Base-by-base conservation (phyloP, 768 basidiomycete species). In the Termitomyces sp. region DNA sequence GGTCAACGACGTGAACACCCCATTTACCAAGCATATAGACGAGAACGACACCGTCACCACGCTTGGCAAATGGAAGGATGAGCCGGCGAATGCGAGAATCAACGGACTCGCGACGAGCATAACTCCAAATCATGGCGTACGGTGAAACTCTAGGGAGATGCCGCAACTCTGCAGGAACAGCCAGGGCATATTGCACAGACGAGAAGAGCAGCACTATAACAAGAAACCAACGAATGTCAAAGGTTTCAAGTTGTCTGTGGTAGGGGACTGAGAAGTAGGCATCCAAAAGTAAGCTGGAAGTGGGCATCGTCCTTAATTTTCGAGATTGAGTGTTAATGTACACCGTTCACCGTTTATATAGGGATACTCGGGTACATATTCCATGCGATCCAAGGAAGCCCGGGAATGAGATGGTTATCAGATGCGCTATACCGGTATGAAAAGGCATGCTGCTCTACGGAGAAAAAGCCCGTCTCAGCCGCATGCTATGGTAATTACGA, bases 21-120 rank as follows among this genome's bases (percentile, higher is more conserved):
- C 76, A 77, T 61, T 68, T 65, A 22, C 76, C 75, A 5, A 77
- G 67, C 51, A 70, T 69, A 61, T 68, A 77, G 1, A 77, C 74
- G 5, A 73, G 59, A 3, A 76, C 74, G 37, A 74, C 69, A 16
- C 69, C 69, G 46, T 72, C 70, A 31, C 65, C 65, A 36, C 68
- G 60, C 45, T 60, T 64, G 24, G 70, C 73, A 54, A 72, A 72
- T 4, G 76, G 76, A 13, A 77, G 51, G 39, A 77, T 65, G 51
- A 74, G 68, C 8, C 69, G 62, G 48, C 65, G 61, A 37, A 76
- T 64, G 3, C 73, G 70, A 26, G 59, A 63, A 51, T 75, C 73
- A 31, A 72, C 73, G 4, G 68, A 64, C 53, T 77, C 76, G 31
- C 69, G 59, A 4, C 62, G 49, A n/a, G 68, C 60, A 64, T 72